Evolutionary conservation across 176 grass and related monocot genomes (phyloP), one percentile per base, ranked within the genome.

Genomic region (Musa acuminata): DNA sequence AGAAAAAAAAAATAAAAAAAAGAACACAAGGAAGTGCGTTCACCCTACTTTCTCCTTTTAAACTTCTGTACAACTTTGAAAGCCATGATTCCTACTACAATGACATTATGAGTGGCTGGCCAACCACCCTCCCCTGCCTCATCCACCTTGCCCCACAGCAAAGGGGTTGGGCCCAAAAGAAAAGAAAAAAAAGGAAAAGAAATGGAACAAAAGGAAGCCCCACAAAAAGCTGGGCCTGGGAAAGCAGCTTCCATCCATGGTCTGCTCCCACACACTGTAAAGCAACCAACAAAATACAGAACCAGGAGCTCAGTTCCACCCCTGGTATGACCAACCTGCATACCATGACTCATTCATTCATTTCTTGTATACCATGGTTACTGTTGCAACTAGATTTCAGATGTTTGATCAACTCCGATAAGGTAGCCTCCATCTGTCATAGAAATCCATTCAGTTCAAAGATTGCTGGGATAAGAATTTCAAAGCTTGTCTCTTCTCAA

Each of bases 51-150:
- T 53, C 59, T 75, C n/a, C 65, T 77, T 77, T 52, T 51, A 66
- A 24, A 62, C 58, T 21, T 22, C 65, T 64, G 60, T 50, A 51
- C 75, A 77, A 49, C 60, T 77, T 77, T 77, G 20, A 12, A 65
- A 77, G 75, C 75, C 60, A 77, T 77, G 60, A 52, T 64, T 65
- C 53, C 49, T 65, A 65, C 75, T 12, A 77, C 49, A 53, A 48
- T 51, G 59, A 52, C 27, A 77, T 65, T 20, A 73, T 65, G 55
- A 64, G 59, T 64, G 60, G 49, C 75, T 64, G 75, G n/a, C 75
- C 73, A 64, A 77, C 75, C 75, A 77, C 60, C 43, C 49, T 64
- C 23, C 59, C 75, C 60, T 65, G 43, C 48, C 75, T 26, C 75
- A 66, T 19, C 59, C 60, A 64, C 58, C 59, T 66, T 64, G 59